Evolutionary conservation across 768 basidiomycete species (phyloP), one percentile per base, ranked within the genome.

Genomic region (Tephrocybe sp.): DNA sequence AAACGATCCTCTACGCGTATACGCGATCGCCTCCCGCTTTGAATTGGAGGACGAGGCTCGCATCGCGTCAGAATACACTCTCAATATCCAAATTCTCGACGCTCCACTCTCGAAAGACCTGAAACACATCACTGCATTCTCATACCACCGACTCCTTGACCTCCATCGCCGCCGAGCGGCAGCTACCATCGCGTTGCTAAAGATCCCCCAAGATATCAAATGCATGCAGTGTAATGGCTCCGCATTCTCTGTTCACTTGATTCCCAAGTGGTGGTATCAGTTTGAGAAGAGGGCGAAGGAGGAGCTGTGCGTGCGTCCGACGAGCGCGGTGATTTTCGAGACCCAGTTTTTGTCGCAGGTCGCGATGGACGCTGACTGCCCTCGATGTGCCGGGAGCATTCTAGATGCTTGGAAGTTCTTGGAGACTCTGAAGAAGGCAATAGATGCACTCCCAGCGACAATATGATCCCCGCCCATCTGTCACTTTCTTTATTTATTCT

Each of bases 211-310:
- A 3, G 71, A 77, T 27, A 59, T 84, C 55, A 80, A 80, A 63
- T 88, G 88, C 64, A 76, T 82, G 68, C 79, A 83, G 52, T 89
- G 85, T 57, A 87, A 84, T 33, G 79, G 80, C 4, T 72, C 70
- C 1, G 52, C 67, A 7, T 62, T 64, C 53, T 69, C 73, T 1
- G 66, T 73, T 42, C 69, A 78, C 49, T 68, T 69, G 4, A 71
- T 73, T 4, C 87, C 88, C 18, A 76, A 75, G 62, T 88, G 86
- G 87, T 89, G 86, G 86, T 60, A 61, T 18, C 78, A 79, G 52
- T 90, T 79, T 57, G 75, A 78, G 61, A 73, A 61, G 60, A 59
- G 69, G 49, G 86, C 84, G 30, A 76, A 59, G 57, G 75, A 76
- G 59, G 87, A 88, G 59, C 65, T 89, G 48, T 64, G 66, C 21